Percentiles rank a stretch among this genome's conserved stretches.
Evolutionary conservation across 768 basidiomycete species (phyloP).

Genomic region (Tulasnella sp.): DNA sequence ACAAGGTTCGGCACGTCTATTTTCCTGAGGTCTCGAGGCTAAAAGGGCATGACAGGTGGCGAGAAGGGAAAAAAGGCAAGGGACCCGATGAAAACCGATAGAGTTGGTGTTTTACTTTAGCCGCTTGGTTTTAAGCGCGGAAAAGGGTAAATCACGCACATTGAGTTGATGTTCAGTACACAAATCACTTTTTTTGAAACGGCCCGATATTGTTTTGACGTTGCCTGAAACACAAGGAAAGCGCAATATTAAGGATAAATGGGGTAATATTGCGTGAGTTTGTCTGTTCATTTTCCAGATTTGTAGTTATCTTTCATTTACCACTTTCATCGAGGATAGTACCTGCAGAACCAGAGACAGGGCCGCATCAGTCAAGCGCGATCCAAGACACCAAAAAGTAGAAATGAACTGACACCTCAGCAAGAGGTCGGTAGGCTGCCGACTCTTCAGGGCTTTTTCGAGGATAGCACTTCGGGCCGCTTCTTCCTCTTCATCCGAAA

Average conservation of each 20-base stretch:
- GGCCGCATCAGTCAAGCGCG: conserved; percentile 21
- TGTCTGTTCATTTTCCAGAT: no score
- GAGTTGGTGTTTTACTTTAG: background rate
- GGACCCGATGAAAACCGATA: background rate
- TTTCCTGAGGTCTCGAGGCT: conserved; percentile 94
- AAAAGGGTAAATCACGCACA: conserved; percentile 40
- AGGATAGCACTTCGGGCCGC: conserved; percentile 60
- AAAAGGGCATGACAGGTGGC: background rate
- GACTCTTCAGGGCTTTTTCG: conserved; percentile 77
- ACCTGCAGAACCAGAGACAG: conserved; percentile 36
- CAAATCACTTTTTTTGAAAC: conserved; percentile 84
- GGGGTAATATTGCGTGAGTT: no score
- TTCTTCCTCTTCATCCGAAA: conserved; percentile 44
- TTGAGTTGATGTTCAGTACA: conserved; percentile 81
- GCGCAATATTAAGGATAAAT: background rate
- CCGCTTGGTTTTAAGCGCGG: conserved; percentile 20
- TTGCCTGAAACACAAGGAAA: conserved; percentile 40
- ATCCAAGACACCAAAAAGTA: conserved; percentile 16
- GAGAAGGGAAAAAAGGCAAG: background rate
- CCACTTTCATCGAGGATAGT: conserved; percentile 82
- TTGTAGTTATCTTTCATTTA: conserved; percentile 27
- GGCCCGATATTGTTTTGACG: conserved; percentile 78
- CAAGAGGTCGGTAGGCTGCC: conserved; percentile 83
- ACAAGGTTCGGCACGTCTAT: conserved; percentile 94
- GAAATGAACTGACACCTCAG: conserved; percentile 61